A percentile compares a stretch with the other conserved stretches of the same genome.
These are phyloP conservation scores for Melaleuca alternifolia DNA, from an alignment of 345 rosid species.

Conservation along the genomic window DNA sequence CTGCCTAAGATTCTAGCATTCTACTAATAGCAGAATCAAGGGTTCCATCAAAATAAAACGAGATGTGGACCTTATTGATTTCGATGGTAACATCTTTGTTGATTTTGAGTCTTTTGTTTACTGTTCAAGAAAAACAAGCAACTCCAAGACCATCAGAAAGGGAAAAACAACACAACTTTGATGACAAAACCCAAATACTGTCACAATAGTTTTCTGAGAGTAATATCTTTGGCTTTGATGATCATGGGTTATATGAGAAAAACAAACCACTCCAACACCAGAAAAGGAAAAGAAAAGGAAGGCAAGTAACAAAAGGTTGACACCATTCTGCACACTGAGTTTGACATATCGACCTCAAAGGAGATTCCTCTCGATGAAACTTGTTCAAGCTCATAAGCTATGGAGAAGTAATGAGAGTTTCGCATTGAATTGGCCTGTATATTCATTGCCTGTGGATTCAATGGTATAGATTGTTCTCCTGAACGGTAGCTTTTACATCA, in stretches of 20 bases:
- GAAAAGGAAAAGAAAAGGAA: not conserved
- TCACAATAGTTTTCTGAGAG: not conserved
- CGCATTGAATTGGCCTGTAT: not conserved
- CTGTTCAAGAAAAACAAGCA: not conserved
- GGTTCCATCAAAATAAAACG: not conserved
- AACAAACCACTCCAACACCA: not conserved
- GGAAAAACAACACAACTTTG: not conserved
- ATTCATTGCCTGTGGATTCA: not conserved
- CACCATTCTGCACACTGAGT: not conserved
- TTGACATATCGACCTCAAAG: not conserved
- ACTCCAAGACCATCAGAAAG: not conserved
- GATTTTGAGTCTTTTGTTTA: not conserved
- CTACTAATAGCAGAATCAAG: not conserved
- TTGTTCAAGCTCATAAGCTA: not conserved
- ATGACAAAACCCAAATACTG: not conserved
- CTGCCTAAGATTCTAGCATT: not conserved
- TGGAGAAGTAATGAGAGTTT: not conserved
- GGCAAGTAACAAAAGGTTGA: not conserved
- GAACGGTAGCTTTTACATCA: not conserved
- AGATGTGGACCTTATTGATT: not conserved
- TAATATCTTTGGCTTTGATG: not conserved
- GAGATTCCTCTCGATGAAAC: not conserved
- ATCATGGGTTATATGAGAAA: not conserved
- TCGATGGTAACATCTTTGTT: not conserved
- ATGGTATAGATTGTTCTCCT: not conserved